Evolutionary conservation across 345 rosid species (phyloP).

Genomic region (Camelina sativa): DNA sequence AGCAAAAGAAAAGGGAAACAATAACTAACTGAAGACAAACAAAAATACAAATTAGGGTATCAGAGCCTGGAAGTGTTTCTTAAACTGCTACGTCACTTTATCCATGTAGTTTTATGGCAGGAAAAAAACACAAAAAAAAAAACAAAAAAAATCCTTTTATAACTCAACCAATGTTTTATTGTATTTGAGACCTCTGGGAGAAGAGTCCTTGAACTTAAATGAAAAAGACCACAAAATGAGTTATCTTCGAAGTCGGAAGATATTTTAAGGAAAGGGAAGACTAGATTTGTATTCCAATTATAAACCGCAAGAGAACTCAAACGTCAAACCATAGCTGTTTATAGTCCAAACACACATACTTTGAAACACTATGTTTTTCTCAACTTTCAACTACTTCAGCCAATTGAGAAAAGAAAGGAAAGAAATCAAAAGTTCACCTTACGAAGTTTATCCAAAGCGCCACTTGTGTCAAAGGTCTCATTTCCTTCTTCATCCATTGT

Average conservation of each 20-base stretch:
- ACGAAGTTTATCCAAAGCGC: slow-evolving; percentile 90
- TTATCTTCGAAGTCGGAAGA: not conserved
- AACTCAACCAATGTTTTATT: slow-evolving; percentile 11
- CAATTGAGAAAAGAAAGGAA: slow-evolving; percentile 35
- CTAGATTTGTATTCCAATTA: slow-evolving; percentile 26
- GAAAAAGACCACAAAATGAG: slow-evolving; percentile 11
- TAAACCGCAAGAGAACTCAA: slow-evolving; percentile 18
- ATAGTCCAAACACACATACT: slow-evolving; percentile 25
- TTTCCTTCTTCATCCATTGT: slow-evolving; percentile 96
- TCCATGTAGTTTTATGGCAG: slow-evolving; percentile 11
- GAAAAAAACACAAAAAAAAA: not conserved
- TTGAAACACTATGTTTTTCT: slow-evolving; percentile 15
- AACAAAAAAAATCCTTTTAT: not conserved
- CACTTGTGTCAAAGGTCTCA: slow-evolving; percentile 98
- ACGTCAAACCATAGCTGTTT: slow-evolving; percentile 7
- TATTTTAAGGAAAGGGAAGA: slow-evolving; percentile 18
- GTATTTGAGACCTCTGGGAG: slow-evolving; percentile 27
- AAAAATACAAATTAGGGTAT: slow-evolving; percentile 6
- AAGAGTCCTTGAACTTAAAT: slow-evolving; percentile 17
- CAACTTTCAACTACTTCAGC: slow-evolving; percentile 24
- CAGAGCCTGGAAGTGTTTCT: slow-evolving; percentile 1
- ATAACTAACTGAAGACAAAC: slow-evolving; percentile 19
- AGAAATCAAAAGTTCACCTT: slow-evolving; percentile 63
- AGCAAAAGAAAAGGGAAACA: slow-evolving; percentile 7
- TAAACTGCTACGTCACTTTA: slow-evolving; percentile 26